These are phyloP conservation scores for Graphilbum sp. DNA, from an alignment of 2,329 filamentous ascomycete species.

Conservation along the genomic window DNA sequence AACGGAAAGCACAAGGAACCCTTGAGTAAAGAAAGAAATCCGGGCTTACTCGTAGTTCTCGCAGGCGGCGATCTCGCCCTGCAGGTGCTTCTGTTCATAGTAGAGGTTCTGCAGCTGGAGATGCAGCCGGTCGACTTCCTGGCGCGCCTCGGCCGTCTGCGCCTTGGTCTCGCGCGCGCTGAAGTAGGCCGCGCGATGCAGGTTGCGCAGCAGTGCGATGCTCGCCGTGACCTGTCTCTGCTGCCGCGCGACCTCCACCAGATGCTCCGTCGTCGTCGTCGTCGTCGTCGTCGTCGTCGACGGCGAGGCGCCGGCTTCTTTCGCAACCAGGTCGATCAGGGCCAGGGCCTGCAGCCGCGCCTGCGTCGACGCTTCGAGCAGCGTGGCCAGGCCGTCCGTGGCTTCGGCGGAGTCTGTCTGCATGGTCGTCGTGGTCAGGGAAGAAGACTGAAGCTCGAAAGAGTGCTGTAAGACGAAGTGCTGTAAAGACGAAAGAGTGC, in stretches of 20 bases:
- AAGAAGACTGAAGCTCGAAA: too few relatives aligned
- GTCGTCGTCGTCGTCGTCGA: too few relatives aligned
- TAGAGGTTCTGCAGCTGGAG: conserved; percentile 89
- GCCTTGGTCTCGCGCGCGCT: conserved; percentile 73
- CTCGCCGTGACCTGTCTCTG: conserved; percentile 70
- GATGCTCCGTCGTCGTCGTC: too few relatives aligned
- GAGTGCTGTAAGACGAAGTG: too few relatives aligned
- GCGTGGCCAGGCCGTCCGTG: conserved; percentile 47
- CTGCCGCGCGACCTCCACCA: conserved; percentile 48
- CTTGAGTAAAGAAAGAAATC: neutral
- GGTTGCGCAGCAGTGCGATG: conserved; percentile 61
- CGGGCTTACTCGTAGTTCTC: conserved; percentile 78
- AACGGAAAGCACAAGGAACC: too few relatives aligned
- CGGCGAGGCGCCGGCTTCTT: too few relatives aligned
- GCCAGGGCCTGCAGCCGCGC: conserved; percentile 56
- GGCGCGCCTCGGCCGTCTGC: conserved; percentile 68
- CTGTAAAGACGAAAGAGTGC: too few relatives aligned
- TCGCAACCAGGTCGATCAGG: conserved; percentile 42
- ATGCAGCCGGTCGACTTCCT: conserved; percentile 83
- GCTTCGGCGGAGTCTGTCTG: conserved; percentile 41
- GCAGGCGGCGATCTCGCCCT: conserved; percentile 79
- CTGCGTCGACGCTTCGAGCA: conserved; percentile 56
- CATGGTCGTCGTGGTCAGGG: conserved; percentile 29
- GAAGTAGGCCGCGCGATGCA: conserved; percentile 70
- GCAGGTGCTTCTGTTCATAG: conserved; percentile 85